phyloP scores from a whole-genome alignment of 2,329 filamentous ascomycete species.

The Claviceps cyperi region DNA sequence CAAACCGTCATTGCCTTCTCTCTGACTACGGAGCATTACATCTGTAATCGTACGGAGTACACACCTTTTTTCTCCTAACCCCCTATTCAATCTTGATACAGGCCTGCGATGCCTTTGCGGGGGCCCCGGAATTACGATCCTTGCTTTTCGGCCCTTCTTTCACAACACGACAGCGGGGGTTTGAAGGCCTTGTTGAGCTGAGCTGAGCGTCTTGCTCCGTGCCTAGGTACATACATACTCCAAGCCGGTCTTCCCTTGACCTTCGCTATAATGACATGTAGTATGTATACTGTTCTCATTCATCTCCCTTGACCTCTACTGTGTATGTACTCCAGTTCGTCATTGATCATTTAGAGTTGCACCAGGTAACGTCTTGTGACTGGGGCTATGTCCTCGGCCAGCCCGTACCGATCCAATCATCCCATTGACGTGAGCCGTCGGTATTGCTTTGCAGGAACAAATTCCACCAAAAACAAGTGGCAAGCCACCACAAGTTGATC shows the following conservation, averaged over 20 bases:
- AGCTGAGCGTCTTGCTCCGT: background rate
- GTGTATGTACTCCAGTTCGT: background rate
- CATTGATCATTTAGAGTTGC: background rate
- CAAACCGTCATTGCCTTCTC: background rate
- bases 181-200: slow-evolving; percentile 1
- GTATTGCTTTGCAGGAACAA: background rate
- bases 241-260: no score
- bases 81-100: background rate
- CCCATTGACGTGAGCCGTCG: background rate
- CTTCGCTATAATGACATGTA: no score
- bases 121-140: background rate
- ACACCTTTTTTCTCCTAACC: background rate
- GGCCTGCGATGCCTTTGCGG: background rate
- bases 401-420: background rate
- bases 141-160: slow-evolving; percentile 5
- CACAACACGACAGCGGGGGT: background rate
- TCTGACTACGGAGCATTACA: no score
- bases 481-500: background rate
- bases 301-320: no score
- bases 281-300: no score
- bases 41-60: no score
- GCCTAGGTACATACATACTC: background rate
- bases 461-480: background rate
- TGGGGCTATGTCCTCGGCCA: background rate
- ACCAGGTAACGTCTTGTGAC: background rate